Conservation (phyloP, 2,329 filamentous ascomycete genomes). For the Pseudogymnoascus sp. region DNA sequence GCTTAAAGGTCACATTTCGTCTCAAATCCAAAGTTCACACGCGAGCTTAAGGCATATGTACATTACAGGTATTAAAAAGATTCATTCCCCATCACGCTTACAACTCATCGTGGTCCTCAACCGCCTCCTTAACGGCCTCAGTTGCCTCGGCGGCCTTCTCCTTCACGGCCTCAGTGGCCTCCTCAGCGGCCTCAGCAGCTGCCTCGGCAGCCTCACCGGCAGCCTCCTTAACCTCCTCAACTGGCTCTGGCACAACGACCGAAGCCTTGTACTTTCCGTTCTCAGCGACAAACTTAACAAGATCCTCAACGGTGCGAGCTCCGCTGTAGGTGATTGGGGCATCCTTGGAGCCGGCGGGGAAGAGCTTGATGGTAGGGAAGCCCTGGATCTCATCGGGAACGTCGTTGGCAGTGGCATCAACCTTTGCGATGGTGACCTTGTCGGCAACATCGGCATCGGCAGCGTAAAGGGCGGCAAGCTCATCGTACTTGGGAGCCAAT, state of each 20-base stretch:
- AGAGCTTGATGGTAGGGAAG: constrained; percentile 99
- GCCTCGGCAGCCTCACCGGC: constrained; percentile 33
- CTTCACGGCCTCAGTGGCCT: constrained; percentile 42
- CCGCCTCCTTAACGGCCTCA: constrained; percentile 32
- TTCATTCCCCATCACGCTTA: constrained; percentile 39
- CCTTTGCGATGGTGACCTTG: constrained; percentile 91
- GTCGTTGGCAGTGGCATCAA: constrained; percentile 93
- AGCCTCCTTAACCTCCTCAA: constrained; percentile 43
- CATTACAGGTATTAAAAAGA: constrained; percentile 6
- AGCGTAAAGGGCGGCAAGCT: constrained; percentile 73
- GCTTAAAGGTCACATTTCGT: neutral
- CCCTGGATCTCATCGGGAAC: constrained; percentile 94
- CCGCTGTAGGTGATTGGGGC: constrained; percentile 81
- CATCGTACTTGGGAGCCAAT: constrained; percentile 92
- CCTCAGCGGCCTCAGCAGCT: constrained; percentile 35
- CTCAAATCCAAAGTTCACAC: constrained; percentile 2
- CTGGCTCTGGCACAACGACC: constrained; percentile 50
- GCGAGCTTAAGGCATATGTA: neutral
- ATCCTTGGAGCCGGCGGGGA: constrained; percentile 81
- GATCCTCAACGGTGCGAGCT: constrained; percentile 81
- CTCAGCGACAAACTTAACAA: constrained; percentile 87
- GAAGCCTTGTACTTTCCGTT: constrained; percentile 85
- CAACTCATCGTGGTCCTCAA: constrained; percentile 63
- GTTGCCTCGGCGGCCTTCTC: constrained; percentile 41
- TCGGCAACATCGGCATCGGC: constrained; percentile 67